Evolutionary conservation across 345 rosid genomes (phyloP).

Genomic region (Salix brachista): DNA sequence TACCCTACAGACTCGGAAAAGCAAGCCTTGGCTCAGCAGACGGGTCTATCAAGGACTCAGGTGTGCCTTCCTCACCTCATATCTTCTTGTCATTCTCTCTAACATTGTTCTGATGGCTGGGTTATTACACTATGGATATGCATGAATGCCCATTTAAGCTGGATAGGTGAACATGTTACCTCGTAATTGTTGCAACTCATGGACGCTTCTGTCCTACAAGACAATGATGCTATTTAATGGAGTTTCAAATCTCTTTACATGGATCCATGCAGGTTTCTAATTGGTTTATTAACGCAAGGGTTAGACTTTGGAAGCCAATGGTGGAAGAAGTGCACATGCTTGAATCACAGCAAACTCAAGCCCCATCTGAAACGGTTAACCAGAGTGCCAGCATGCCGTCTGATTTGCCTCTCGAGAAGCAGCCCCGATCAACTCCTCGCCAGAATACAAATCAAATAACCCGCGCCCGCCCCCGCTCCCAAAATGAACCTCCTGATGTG

Average conservation of each 20-base stretch:
- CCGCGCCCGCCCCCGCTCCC: neutral
- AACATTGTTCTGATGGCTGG: neutral
- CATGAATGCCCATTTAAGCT: neutral
- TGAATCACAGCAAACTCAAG: conserved; percentile 15
- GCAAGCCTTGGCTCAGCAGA: conserved; percentile 22
- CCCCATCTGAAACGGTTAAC: neutral
- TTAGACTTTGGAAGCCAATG: conserved; percentile 35
- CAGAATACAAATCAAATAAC: conserved; percentile 18
- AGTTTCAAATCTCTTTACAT: neutral
- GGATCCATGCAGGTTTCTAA: conserved; percentile 23
- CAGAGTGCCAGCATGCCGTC: conserved; percentile 2
- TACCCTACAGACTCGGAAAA: conserved; percentile 30
- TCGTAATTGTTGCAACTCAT: neutral
- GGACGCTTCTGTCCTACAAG: neutral
- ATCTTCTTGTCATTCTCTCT: neutral
- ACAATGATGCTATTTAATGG: neutral
- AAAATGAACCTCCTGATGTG: conserved; percentile 2
- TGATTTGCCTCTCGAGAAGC: neutral
- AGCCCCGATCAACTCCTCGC: neutral
- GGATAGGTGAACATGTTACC: neutral
- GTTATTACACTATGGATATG: neutral
- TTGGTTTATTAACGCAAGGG: conserved; percentile 35
- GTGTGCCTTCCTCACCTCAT: neutral
- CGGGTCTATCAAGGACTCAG: conserved; percentile 33
- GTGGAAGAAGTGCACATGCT: conserved; percentile 33